These are phyloP conservation scores for Yamadazyma takamatsuzukensis DNA, from an alignment of 805 yeast species.

Conservation along the genomic window DNA sequence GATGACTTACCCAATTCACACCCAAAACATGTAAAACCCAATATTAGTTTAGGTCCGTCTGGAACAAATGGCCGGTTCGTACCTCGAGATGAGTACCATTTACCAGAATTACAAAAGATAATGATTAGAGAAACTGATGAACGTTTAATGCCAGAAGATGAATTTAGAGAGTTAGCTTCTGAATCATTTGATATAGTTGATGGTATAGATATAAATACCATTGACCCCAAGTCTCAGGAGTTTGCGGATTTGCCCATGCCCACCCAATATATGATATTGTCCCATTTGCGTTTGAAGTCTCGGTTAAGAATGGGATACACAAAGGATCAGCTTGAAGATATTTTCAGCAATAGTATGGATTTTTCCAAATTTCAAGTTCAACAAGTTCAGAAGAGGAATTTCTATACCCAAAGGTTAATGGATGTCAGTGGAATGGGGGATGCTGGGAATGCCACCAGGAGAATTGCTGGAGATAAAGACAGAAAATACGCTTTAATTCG, in stretches of 20 bases:
- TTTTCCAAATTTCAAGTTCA: slow-evolving; percentile 91
- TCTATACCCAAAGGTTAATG: slow-evolving; percentile 82
- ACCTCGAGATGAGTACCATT: slow-evolving; percentile 76
- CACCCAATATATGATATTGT: slow-evolving; percentile 83
- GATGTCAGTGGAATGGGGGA: slow-evolving; percentile 76
- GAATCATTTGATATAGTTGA: slow-evolving; percentile 54
- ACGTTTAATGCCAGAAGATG: slow-evolving; percentile 72
- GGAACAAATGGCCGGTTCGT: slow-evolving; percentile 29
- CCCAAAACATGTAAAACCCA: slow-evolving; percentile 3
- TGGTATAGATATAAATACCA: slow-evolving; percentile 62
- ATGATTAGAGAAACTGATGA: slow-evolving; percentile 55
- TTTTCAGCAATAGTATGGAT: slow-evolving; percentile 84
- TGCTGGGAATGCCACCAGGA: slow-evolving; percentile 43
- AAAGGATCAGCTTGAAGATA: slow-evolving; percentile 76
- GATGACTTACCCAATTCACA: slow-evolving; percentile 17
- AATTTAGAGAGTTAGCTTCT: slow-evolving; percentile 56
- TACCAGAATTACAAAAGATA: slow-evolving; percentile 67
- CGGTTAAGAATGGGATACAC: slow-evolving; percentile 93
- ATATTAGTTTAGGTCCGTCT: not conserved
- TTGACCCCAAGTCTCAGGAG: slow-evolving; percentile 81
- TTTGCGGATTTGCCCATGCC: slow-evolving; percentile 75
- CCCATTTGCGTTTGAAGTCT: slow-evolving; percentile 77
- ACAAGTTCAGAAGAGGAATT: slow-evolving; percentile 89
- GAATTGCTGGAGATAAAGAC: slow-evolving; percentile 83
- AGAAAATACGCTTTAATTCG: slow-evolving; percentile 70